phyloP scores from a whole-genome alignment of 345 rosid genomes.

The Geranium rotundifolium region DNA sequence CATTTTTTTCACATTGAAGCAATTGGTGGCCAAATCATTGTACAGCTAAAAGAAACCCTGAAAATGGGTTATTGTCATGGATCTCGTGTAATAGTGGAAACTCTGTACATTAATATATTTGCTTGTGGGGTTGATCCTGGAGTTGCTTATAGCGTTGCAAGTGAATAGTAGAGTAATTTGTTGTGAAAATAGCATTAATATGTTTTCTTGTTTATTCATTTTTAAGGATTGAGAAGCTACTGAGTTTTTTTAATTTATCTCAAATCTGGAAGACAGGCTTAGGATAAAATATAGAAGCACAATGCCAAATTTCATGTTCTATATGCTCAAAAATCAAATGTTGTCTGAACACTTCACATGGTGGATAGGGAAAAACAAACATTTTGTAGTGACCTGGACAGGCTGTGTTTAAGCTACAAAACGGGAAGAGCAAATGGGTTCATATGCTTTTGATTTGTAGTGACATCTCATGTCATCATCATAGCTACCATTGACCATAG shows the following conservation, averaged over 20 bases:
- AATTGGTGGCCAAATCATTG: constrained; percentile 1
- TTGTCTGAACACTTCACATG: neutral
- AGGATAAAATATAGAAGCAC: neutral
- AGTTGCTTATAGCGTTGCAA: neutral
- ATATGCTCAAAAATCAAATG: neutral
- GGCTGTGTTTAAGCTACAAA: neutral
- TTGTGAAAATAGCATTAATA: too few species aligned
- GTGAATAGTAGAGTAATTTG: neutral
- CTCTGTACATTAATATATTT: neutral
- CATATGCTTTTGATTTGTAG: constrained; percentile 1
- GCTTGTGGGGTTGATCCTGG: too few species aligned
- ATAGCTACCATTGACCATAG: constrained; percentile 7
- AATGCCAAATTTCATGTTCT: neutral
- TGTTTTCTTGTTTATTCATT: too few species aligned
- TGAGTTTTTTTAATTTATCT: neutral
- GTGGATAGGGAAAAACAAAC: neutral
- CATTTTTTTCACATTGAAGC: neutral
- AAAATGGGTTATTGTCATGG: neutral
- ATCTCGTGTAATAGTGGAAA: neutral
- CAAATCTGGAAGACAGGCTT: neutral
- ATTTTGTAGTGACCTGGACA: neutral
- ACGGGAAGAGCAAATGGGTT: neutral
- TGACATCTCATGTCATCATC: constrained; percentile 4
- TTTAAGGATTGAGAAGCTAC: too few species aligned
- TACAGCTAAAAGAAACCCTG: constrained; percentile 1